Percentiles rank a stretch among this genome's conserved stretches.
phyloP scores from a whole-genome alignment of 2,329 filamentous ascomycete genomes.

The Zasmidium citrigriseum region DNA sequence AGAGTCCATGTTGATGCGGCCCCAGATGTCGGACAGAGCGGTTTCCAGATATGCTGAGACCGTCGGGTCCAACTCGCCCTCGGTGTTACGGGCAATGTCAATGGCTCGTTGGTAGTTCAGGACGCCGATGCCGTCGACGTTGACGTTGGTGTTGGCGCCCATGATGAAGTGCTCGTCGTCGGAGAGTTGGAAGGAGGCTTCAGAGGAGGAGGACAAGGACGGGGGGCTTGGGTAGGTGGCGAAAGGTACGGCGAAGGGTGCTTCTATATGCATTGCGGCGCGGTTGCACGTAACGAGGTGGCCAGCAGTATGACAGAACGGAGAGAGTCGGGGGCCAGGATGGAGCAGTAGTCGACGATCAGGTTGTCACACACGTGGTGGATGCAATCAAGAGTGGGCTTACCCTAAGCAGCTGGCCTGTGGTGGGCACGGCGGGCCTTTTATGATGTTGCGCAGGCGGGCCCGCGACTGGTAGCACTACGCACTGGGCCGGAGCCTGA shows the following conservation, averaged over 20 bases:
- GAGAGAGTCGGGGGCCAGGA: constrained; percentile 10
- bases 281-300: constrained; percentile 11
- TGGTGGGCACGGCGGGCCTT: constrained; percentile 15
- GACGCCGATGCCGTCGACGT: constrained; percentile 38
- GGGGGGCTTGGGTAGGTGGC: constrained; percentile 31
- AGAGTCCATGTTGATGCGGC: constrained; percentile 64
- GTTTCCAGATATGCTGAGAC: constrained; percentile 67
- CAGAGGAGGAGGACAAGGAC: constrained; percentile 24
- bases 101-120: constrained; percentile 66
- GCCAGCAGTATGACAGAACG: background rate
- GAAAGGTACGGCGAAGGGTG: constrained; percentile 19
- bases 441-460: constrained; percentile 21
- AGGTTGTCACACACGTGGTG: constrained; percentile 14
- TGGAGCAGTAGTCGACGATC: constrained; percentile 18
- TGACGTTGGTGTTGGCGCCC: constrained; percentile 42
- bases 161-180: constrained; percentile 33
- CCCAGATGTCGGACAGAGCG: constrained; percentile 67
- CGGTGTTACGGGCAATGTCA: constrained; percentile 72
- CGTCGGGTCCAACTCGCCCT: constrained; percentile 65
- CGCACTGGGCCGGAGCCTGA: constrained; percentile 8
- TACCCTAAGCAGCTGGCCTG: constrained; percentile 14
- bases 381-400: constrained; percentile 17
- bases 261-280: constrained; percentile 21
- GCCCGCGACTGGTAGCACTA: background rate
- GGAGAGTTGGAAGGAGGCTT: constrained; percentile 11